Base-by-base conservation (phyloP, 805 yeast genomes). In the Metschnikowia colocasiae region DNA sequence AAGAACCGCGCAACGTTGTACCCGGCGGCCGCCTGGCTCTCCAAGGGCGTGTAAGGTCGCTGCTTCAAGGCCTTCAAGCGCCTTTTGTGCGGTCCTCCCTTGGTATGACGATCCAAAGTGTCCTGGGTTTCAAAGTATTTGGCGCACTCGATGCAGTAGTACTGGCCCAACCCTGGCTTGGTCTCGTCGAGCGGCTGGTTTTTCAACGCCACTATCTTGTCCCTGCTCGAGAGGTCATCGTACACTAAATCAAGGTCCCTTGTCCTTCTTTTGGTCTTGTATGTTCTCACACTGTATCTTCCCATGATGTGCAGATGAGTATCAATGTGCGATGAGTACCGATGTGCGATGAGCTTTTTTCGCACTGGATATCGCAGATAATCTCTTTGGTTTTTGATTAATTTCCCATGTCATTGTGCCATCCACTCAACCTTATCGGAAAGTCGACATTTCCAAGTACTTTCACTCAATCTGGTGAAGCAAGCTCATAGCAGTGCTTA, bases 141-240 rank as follows among this genome's bases (percentile, higher is more conserved):
- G 41, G 95, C 95, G 74, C 99, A 94, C 54, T 90, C 96, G 45
- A 94, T 76, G 67, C 98, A 94, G 66, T 88, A 94, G 67, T 80
- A 85, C 67, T 94, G 98, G 13, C 97, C 99, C 55, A 94, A 70
- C 1, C 99, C 99, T 1, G 97, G 91, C 61, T 85, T 84, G 37
- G 82, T 80, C 68, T 92, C 98, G 65, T 92, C 97, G 47, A 87
- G 65, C 4, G 88, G 86, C 67, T 92, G 98, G 62, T 86, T 83
- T 62, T 87, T 78, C 48, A 90, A 73, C 35, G 75, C 71, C 47
- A 75, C 65, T 46, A 89, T 83, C n/a, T 83, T 69, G 32, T 82
- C 85, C 33, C 78, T 74, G 3, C 81, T 67, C 2, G 84, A 71
- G 44, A 94, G 66, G 60, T 94, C 99, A 32, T 80, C 74, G 60